phyloP scores from a whole-genome alignment of 371 early-diverging fungal genomes.

The Mortierella sp. region DNA sequence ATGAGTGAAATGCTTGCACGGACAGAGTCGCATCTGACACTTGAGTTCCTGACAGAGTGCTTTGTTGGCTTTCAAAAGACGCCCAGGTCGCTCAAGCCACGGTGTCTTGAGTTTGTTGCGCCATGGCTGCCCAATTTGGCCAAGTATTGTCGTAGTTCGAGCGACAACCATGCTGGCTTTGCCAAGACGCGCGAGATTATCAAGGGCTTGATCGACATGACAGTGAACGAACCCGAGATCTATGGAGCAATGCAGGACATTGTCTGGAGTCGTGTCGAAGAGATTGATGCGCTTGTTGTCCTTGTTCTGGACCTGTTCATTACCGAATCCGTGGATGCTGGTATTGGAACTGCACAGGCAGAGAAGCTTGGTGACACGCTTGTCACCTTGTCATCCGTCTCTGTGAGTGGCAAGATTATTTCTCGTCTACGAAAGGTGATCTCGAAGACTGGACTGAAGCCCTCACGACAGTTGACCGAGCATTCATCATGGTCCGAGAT shows the following conservation, averaged over 20 bases:
- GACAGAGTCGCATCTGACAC: constrained; percentile 81
- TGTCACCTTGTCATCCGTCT: constrained; percentile 85
- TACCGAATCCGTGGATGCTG: constrained; percentile 81
- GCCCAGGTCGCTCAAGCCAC: constrained; percentile 76
- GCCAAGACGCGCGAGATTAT: constrained; percentile 80
- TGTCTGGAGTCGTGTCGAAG: constrained; percentile 85
- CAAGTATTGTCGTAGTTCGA: constrained; percentile 64
- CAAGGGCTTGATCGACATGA: constrained; percentile 82
- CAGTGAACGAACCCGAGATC: constrained; percentile 88
- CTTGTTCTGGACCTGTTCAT: constrained; percentile 86
- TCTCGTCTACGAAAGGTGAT: constrained; percentile 82
- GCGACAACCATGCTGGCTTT: constrained; percentile 61
- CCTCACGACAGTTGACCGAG: constrained; percentile 76
- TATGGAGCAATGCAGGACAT: constrained; percentile 86
- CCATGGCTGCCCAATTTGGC: constrained; percentile 91
- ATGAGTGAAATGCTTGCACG: constrained; percentile 86
- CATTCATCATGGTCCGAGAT: constrained; percentile 92
- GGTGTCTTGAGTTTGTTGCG: constrained; percentile 89
- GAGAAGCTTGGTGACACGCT: constrained; percentile 90
- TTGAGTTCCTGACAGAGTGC: constrained; percentile 91
- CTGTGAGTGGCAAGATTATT: constrained; percentile 84
- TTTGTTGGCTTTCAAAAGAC: constrained; percentile 88
- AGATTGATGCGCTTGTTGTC: constrained; percentile 83
- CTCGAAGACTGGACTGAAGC: constrained; percentile 79
- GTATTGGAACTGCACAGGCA: constrained; percentile 82